phyloP scores from a whole-genome alignment of 768 basidiomycete genomes.

The Mycena indigotica region DNA sequence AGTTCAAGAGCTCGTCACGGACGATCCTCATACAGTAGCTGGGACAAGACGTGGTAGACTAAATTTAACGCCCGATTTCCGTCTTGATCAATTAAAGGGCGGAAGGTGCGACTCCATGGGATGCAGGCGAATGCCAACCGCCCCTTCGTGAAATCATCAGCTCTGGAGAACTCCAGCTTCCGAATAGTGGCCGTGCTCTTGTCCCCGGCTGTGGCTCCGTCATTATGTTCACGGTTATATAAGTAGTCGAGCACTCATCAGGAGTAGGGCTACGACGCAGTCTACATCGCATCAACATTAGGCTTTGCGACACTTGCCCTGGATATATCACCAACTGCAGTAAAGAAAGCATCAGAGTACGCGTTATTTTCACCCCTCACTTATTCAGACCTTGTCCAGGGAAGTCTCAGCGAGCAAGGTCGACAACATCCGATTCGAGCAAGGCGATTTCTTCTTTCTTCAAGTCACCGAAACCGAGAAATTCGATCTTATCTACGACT shows the following conservation, averaged over 20 bases:
- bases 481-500: slow-evolving; percentile 67
- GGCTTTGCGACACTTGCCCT: slow-evolving; percentile 53
- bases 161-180: slow-evolving; percentile 45
- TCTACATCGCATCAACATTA: slow-evolving; percentile 52
- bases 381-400: background rate
- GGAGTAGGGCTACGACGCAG: slow-evolving; percentile 63
- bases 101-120: slow-evolving; percentile 60
- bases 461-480: slow-evolving; percentile 35
- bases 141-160: slow-evolving; percentile 55
- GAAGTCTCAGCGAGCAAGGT: slow-evolving; percentile 14
- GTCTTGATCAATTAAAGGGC: background rate
- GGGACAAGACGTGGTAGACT: slow-evolving; percentile 25
- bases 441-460: slow-evolving; percentile 59
- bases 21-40: slow-evolving; percentile 20
- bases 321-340: slow-evolving; percentile 60
- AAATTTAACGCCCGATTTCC: background rate
- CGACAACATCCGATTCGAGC: slow-evolving; percentile 41
- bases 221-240: slow-evolving; percentile 6
- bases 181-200: slow-evolving; percentile 45
- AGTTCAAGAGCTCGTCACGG: slow-evolving; percentile 7
- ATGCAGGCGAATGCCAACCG: slow-evolving; percentile 55
- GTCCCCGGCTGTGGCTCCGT: slow-evolving; percentile 62
- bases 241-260: background rate
- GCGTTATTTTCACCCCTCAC: background rate
- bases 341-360: slow-evolving; percentile 30